These are phyloP conservation scores for Phytophthora pisi DNA, from an alignment of 352 stramenopile species.

Conservation along the genomic window DNA sequence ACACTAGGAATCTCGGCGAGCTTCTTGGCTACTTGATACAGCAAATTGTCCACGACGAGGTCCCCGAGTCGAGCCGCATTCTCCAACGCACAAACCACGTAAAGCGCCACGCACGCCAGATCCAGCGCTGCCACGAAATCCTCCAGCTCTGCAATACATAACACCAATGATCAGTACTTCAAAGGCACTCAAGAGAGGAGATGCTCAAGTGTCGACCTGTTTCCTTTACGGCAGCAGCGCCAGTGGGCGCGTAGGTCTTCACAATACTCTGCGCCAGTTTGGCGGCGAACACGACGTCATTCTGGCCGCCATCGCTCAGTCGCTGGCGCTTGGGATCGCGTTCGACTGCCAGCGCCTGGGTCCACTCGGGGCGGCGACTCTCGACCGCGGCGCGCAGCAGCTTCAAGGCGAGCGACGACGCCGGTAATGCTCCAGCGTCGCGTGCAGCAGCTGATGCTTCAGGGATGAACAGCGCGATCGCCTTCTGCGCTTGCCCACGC, in stretches of 20 bases:
- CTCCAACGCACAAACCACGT: conserved; percentile 53
- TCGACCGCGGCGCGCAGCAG: conserved; percentile 30
- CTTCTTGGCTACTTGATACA: conserved; percentile 85
- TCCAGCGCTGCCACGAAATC: conserved; percentile 52
- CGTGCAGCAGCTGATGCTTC: conserved; percentile 18
- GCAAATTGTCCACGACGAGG: conserved; percentile 75
- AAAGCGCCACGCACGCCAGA: conserved; percentile 58
- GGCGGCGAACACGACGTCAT: conserved; percentile 49
- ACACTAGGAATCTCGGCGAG: conserved; percentile 60
- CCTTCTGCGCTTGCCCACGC: conserved; percentile 16
- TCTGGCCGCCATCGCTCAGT: conserved; percentile 29
- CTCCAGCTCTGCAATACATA: conserved; percentile 20
- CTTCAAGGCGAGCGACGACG: conserved; percentile 13
- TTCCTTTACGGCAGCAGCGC: conserved; percentile 12
- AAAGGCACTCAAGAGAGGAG: neutral
- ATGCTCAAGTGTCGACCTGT: conserved; percentile 19
- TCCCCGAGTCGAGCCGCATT: conserved; percentile 53
- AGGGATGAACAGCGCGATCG: conserved; percentile 25
- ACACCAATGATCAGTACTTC: neutral
- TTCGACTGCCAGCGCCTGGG: conserved; percentile 12
- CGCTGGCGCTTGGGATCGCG: conserved; percentile 27
- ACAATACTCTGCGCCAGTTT: conserved; percentile 71
- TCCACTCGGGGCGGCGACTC: conserved; percentile 25
- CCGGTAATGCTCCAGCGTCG: neutral
- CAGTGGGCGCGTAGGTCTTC: conserved; percentile 50